phyloP scores from a whole-genome alignment of 257 asterid species.

The Apocynum venetum region DNA sequence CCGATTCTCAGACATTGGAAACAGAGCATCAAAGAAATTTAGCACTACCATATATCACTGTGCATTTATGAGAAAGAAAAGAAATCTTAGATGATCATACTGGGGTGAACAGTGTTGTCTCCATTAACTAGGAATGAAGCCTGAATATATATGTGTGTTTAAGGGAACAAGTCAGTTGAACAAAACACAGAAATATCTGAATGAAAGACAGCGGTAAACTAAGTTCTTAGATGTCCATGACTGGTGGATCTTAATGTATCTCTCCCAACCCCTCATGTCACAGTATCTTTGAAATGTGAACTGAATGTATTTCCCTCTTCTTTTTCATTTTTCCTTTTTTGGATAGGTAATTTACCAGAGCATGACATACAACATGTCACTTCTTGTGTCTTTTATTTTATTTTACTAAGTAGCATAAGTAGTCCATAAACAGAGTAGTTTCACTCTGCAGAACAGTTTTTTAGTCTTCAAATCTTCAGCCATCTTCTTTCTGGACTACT shows the following conservation, averaged over 20 bases:
- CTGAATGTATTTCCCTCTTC: neutral
- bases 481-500: neutral
- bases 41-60: neutral
- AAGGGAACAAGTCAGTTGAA: neutral
- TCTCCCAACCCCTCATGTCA: neutral
- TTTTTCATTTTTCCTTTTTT: neutral
- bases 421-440: neutral
- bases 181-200: neutral
- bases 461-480: neutral
- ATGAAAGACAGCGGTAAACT: neutral
- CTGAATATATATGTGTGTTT: neutral
- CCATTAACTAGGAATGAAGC: neutral
- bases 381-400: neutral
- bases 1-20: neutral
- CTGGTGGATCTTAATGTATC: neutral
- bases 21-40: neutral
- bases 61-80: neutral
- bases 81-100: neutral
- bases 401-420: neutral
- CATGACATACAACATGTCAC: neutral
- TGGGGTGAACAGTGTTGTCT: neutral
- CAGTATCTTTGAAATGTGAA: neutral
- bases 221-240: neutral
- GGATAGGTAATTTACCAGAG: neutral
- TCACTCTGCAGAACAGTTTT: neutral